Base-by-base conservation (phyloP, 805 yeast species). In the Candida nemodendra region DNA sequence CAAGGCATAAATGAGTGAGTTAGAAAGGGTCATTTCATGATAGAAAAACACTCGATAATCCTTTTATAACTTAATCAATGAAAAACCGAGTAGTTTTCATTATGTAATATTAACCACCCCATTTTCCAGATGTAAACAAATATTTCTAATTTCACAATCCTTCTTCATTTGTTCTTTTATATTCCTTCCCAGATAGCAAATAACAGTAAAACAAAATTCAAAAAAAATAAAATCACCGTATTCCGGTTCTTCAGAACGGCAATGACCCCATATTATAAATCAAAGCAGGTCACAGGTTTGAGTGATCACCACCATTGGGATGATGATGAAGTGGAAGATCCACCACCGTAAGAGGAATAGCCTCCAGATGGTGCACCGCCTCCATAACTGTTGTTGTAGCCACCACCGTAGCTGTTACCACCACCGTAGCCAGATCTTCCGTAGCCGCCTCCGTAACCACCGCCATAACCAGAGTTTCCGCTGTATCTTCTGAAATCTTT, bases 401-500 rank as follows among this genome's bases (percentile, higher is more conserved):
- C 58, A 38, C 65, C 56, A 41, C 50, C 47, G 41, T 45, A 47
- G 23, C 42, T 34, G 40, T 44, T 39, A 40, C 42, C 42, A 50
- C 49, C 39, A 50, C 59, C 53, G 40, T 41, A 40, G 12, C 44
- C 39, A 11, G 45, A 44, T 41, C 57, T 45, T 32, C 60, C 56
- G n/a, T n/a, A n/a, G 17, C 51, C 51, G 40, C 62, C 60, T 44
- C 47, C 42, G 34, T 66, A 56, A 42, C 65, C 64, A 38, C 63
- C 57, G 45, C 64, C 57, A 33, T 62, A 34, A 30, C 42, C 37
- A 24, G 47, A 44, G 24, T 44, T 44, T 31, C 58, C 57, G 36
- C 64, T 59, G 27, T 44, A 44, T 65, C 74, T 74, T 71, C 80
- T 73, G 66, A 64, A 72, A 56, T 74, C 80, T 63, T 76, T 68